A percentile compares a stretch with the other conserved stretches of the same genome.
Conservation (phyloP, 345 rosid species). For the Camelina laxa region DNA sequence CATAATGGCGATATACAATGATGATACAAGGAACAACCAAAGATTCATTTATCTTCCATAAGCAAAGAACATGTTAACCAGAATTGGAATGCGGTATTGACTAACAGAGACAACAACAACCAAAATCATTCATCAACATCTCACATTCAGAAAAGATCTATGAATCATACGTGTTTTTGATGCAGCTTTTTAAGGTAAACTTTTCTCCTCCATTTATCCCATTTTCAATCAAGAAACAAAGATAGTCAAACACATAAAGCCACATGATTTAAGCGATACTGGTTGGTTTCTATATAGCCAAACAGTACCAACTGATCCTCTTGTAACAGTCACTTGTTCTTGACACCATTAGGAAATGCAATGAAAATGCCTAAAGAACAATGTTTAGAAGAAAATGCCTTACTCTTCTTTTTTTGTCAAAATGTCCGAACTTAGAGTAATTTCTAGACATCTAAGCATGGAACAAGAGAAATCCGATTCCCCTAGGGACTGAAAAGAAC, state of each 20-base stretch:
- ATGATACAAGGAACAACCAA: not conserved
- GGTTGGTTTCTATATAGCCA: no score
- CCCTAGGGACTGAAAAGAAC: constrained; percentile 1
- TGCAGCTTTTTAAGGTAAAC: not conserved
- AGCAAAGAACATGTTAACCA: not conserved
- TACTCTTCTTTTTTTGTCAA: not conserved
- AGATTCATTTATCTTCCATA: not conserved
- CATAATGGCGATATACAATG: not conserved
- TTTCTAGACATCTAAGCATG: not conserved
- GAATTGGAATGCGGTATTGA: not conserved
- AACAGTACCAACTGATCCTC: not conserved
- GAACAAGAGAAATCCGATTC: constrained; percentile 1
- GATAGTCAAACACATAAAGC: no score
- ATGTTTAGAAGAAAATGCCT: not conserved
- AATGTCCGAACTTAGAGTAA: not conserved
- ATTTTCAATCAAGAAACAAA: not conserved
- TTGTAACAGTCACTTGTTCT: not conserved
- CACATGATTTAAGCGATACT: no score
- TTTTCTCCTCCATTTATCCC: no score
- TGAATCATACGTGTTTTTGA: not conserved
- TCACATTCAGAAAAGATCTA: not conserved
- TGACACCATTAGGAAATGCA: not conserved
- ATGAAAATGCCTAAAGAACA: not conserved
- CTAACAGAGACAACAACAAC: not conserved
- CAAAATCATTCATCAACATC: not conserved